Percentiles rank a stretch among this genome's conserved stretches.
These are phyloP conservation scores for Phymatotrichopsis omnivora DNA, from an alignment of 2,329 filamentous ascomycete genomes.

Conservation along the genomic window DNA sequence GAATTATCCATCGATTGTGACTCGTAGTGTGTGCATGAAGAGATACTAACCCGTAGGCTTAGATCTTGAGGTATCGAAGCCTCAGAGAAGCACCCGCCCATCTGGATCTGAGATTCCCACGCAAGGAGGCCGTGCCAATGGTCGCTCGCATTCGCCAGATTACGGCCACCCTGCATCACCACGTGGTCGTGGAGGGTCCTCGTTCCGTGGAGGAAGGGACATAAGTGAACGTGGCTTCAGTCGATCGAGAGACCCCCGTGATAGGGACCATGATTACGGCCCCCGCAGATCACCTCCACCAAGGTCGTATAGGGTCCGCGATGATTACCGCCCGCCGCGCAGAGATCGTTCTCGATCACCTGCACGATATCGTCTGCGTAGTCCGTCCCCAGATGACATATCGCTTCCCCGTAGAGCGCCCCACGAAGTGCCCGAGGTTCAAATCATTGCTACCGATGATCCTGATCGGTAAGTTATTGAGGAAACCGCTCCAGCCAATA, in stretches of 20 bases:
- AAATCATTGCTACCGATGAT: slow-evolving; percentile 72
- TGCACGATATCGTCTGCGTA: slow-evolving; percentile 59
- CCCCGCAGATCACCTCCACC: slow-evolving; percentile 33
- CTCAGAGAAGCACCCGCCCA: slow-evolving; percentile 67
- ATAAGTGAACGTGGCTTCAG: slow-evolving; percentile 39
- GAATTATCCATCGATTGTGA: background rate
- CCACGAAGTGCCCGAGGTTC: slow-evolving; percentile 74
- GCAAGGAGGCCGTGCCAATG: slow-evolving; percentile 34
- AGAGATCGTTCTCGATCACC: slow-evolving; percentile 39
- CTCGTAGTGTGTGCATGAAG: slow-evolving; percentile 1
- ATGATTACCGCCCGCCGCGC: slow-evolving; percentile 56
- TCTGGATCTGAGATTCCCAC: slow-evolving; percentile 38
- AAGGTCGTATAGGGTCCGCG: slow-evolving; percentile 44
- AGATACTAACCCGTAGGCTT: too few species aligned
- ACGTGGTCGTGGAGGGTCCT: slow-evolving; percentile 31
- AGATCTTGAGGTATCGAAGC: slow-evolving; percentile 86
- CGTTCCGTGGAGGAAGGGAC: slow-evolving; percentile 28
- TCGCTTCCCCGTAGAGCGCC: slow-evolving; percentile 62
- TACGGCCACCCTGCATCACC: slow-evolving; percentile 39
- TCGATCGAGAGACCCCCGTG: slow-evolving; percentile 33
- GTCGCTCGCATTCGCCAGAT: slow-evolving; percentile 56
- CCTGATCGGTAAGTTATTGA: slow-evolving; percentile 45
- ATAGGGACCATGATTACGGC: slow-evolving; percentile 36
- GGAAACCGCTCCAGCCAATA: too few species aligned
- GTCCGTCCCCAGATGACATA: slow-evolving; percentile 52